Conservation (phyloP, 1,284 basidiomycete species). For the Hortiboletus rubellus region DNA sequence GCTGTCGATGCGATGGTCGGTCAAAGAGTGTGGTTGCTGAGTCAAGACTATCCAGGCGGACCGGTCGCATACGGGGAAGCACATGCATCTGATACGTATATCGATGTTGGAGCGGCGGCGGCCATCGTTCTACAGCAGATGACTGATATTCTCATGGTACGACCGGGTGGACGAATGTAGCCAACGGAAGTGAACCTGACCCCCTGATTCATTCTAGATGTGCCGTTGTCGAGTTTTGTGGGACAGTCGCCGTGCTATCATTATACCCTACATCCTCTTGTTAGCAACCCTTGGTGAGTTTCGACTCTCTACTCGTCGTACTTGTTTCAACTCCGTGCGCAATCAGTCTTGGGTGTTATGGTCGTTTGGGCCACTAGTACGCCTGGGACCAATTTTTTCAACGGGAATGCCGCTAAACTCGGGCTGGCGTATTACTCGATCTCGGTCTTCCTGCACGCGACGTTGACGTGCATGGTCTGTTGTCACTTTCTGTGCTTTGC, state of each 20-base stretch:
- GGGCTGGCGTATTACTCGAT: background rate
- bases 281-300: background rate
- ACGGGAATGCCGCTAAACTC: too few relatives aligned
- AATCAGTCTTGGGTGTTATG: background rate
- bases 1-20: too few relatives aligned
- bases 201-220: background rate
- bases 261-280: background rate
- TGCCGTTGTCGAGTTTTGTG: background rate
- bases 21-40: too few relatives aligned
- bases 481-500: too few relatives aligned
- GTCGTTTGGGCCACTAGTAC: too few relatives aligned
- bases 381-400: too few relatives aligned
- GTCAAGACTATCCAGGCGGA: too few relatives aligned
- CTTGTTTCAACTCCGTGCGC: background rate
- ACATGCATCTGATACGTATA: too few relatives aligned
- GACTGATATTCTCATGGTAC: conserved; percentile 1
- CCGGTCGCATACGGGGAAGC: too few relatives aligned
- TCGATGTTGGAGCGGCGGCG: background rate
- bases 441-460: background rate
- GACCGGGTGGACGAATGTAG: background rate
- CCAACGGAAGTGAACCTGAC: background rate
- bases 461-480: too few relatives aligned
- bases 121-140: background rate
- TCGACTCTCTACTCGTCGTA: background rate
- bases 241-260: background rate